Percentiles rank a stretch among this genome's conserved stretches.
phyloP scores from a whole-genome alignment of 148 eudicot species.

The Nepenthes mirabilis region DNA sequence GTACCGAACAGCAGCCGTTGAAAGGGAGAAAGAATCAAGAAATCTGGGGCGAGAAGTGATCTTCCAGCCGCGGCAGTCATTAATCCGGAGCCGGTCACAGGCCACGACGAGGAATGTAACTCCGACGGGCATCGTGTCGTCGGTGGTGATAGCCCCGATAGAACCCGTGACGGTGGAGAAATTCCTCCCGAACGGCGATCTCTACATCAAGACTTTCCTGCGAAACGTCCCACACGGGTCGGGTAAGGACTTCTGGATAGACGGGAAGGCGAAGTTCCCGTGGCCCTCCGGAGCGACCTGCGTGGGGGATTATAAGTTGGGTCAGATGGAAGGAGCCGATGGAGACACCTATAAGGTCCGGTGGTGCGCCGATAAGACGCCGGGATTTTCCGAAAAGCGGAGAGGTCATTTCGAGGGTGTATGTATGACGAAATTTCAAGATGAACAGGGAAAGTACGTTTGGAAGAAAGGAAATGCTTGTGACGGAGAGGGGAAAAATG shows the following conservation, averaged over 20 bases:
- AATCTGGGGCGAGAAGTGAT: too few species aligned
- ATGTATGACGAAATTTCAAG: conserved; percentile 54
- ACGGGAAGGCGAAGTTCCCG: conserved; percentile 72
- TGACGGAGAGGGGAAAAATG: conserved; percentile 56
- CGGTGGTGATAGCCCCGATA: background rate
- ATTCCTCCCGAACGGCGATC: conserved; percentile 69
- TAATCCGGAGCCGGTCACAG: conserved; percentile 35
- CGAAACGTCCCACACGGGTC: conserved; percentile 59
- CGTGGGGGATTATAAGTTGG: conserved; percentile 68
- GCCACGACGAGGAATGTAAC: conserved; percentile 36
- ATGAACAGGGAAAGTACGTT: conserved; percentile 58
- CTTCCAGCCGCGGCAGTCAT: background rate
- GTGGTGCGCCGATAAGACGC: conserved; percentile 53
- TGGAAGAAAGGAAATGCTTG: conserved; percentile 84
- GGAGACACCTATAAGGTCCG: conserved; percentile 62
- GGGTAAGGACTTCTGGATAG: conserved; percentile 84
- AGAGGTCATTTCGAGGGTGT: conserved; percentile 69
- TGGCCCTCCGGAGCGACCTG: conserved; percentile 94
- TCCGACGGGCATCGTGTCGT: conserved; percentile 18
- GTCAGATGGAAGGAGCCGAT: conserved; percentile 82
- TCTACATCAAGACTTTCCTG: conserved; percentile 54
- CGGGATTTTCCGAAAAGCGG: conserved; percentile 54
- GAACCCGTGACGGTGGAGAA: conserved; percentile 20
- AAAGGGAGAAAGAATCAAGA: conserved; percentile 2
- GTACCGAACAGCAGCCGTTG: background rate